Conservation (phyloP, 306 rosid genomes). For the Quercus cerris region DNA sequence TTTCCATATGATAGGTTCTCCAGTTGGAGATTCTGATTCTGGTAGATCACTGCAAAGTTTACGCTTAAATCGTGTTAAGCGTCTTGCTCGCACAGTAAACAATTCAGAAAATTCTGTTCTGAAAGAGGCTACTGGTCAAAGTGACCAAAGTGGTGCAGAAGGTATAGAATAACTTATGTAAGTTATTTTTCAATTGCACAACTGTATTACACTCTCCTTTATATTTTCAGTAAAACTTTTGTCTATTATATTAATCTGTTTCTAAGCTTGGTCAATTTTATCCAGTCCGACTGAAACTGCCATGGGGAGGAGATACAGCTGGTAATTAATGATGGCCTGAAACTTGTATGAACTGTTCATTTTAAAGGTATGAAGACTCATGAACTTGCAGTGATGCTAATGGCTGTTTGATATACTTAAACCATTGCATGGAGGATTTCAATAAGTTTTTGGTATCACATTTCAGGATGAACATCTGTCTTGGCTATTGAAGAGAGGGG, state of each 20-base stretch:
- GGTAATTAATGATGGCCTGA: slow-evolving; percentile 6
- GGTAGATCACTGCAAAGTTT: slow-evolving; percentile 35
- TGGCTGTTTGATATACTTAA: background rate
- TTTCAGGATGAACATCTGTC: slow-evolving; percentile 31
- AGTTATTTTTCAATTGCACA: background rate
- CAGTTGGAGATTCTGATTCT: slow-evolving; percentile 25
- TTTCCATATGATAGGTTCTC: slow-evolving; percentile 21
- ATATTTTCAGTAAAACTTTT: background rate
- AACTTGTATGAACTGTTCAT: slow-evolving; percentile 13
- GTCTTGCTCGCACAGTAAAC: slow-evolving; percentile 47
- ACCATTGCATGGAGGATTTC: background rate
- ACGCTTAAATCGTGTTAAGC: slow-evolving; percentile 60
- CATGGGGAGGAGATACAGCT: slow-evolving; percentile 21
- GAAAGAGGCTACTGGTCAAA: slow-evolving; percentile 19
- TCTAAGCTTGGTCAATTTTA: background rate
- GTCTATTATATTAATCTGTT: background rate
- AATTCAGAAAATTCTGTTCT: slow-evolving; percentile 6
- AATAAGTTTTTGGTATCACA: background rate
- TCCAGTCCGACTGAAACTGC: slow-evolving; percentile 25
- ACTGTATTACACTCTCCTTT: background rate
- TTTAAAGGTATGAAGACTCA: slow-evolving; percentile 16
- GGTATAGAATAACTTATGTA: background rate
- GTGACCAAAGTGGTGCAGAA: slow-evolving; percentile 9
- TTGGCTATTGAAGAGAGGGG: slow-evolving; percentile 11
- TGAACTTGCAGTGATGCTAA: slow-evolving; percentile 18